Base-by-base conservation (phyloP, 495 filamentous ascomycete genomes). In the Darksidea phi region DNA sequence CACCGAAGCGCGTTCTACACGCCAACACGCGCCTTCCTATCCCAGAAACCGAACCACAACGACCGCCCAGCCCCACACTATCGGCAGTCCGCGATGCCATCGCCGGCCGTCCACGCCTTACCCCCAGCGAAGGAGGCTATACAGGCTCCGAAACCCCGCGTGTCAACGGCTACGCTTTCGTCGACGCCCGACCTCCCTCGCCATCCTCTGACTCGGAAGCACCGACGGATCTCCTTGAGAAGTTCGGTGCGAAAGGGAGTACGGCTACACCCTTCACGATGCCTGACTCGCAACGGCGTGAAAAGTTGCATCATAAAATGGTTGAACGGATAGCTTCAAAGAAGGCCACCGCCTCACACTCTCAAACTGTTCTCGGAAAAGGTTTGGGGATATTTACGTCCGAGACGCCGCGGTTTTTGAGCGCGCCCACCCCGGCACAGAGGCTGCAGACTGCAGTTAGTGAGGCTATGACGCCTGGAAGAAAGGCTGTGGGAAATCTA, bases 141-240 rank as follows among this genome's bases (percentile, higher is more conserved):
- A 74, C 74, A 1, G 85, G 83, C n/a, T 77, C 75, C 1, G 82
- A 94, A 70, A 97, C 94, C 0, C 94, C 94, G 0, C 80, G 90
- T 1, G 89, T 97, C 0, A 90, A 90, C 55, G 94, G 94, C 20
- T 98, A 96, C 68, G 84, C 89, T 2, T 97, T 97, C 72, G 94
- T 98, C 42, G 91, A 96, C 64, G 80, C 83, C 34, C 88, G 95
- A 26, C 65, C 68, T 10, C 57, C 57, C 17, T 24, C 21, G 1
- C 50, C 48, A 49, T 15, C 15, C 18, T 20, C 47, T 49, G 28
- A 13, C 38, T 57, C 61, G 1, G 61, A 47, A n/a, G 74, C 72
- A 34, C 52, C 52, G 37, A 48, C 20, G 6, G 59, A 69, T 49
- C 62, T 74, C 2, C 59, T 74, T 0, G 66, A 64, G 28, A 50